Evolutionary conservation across 192 early-diverging fungal genomes (phyloP), one percentile per base, ranked within the genome.

Genomic region (Helicostylum pulchrum): DNA sequence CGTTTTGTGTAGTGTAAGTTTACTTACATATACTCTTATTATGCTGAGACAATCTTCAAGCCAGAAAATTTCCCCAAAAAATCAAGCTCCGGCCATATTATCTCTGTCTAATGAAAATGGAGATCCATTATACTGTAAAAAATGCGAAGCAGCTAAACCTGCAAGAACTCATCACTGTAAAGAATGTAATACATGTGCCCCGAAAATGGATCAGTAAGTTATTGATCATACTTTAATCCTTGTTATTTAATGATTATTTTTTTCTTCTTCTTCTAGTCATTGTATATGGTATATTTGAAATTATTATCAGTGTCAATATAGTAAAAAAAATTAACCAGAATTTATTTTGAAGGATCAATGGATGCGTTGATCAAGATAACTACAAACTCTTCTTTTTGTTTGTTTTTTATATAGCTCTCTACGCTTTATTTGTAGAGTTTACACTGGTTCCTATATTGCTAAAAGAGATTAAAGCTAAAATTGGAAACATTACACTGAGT

Each of bases 121-220:
- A 34, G 56, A 52, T 26, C 49, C 66, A 15, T 53, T 67, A 8
- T 74, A 60, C 21, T 74, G 72, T 23, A 15, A 54, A 11, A 47
- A 48, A 14, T 74, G 72, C 20, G 26, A 58, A 21, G 36, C 61
- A 4, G 32, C 77, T 54, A 82, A 82, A 49, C 76, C 80, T 9
- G 76, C 76, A 61, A 39, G 80, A 64, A 62, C 73, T 39, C 80
- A 82, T 61, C 80, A 82, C 44, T 82, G 80, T 52, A 73, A 74
- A 31, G 78, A 76, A 12, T 82, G 80, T 58, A 71, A 77, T n/a
- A 60, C 63, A 54, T 83, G 81, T 52, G 70, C 77, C 0, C 49
- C 80, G 14, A 80, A 75, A 58, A 83, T 83, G 81, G 81, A 83
- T 56, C 81, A 83, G 81, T 83, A 78, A 34, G 78, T 73, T 43